A percentile compares a stretch with the other conserved stretches of the same genome.
Evolutionary conservation across 345 rosid species (phyloP).

Genomic region (Zanthoxylum bungeanum): DNA sequence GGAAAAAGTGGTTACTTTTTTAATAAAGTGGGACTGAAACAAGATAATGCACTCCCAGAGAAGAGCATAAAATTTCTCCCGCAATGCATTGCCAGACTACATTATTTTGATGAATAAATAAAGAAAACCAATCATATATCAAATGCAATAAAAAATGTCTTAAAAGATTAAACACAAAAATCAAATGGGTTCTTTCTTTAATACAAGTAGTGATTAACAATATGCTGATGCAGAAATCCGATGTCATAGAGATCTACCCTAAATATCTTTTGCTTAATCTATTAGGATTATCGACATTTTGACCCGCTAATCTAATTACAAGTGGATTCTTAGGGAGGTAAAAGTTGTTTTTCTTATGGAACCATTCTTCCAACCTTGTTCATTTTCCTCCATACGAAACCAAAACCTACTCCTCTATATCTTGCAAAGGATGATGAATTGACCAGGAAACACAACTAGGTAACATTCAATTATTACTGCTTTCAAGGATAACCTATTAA

Average conservation of each 20-base stretch:
- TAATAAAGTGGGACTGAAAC: neutral
- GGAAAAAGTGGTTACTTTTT: neutral
- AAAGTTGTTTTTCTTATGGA: slow-evolving; percentile 26
- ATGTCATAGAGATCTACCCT: slow-evolving; percentile 10
- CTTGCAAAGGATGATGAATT: neutral
- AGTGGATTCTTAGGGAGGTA: slow-evolving; percentile 38
- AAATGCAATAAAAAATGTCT: slow-evolving; percentile 1
- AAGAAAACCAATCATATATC: slow-evolving; percentile 1
- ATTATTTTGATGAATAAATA: neutral
- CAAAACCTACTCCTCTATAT: slow-evolving; percentile 1
- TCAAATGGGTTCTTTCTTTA: neutral
- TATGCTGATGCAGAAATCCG: slow-evolving; percentile 8
- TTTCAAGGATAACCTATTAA: neutral
- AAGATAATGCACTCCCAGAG: neutral
- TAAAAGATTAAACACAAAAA: neutral
- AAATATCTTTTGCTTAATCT: slow-evolving; percentile 3
- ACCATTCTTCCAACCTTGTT: slow-evolving; percentile 24
- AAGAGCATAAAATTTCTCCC: neutral
- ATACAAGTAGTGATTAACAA: slow-evolving; percentile 8
- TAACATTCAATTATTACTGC: neutral
- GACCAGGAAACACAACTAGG: neutral
- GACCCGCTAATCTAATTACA: slow-evolving; percentile 14
- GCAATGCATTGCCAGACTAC: neutral
- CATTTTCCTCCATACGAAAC: neutral
- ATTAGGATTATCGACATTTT: slow-evolving; percentile 7